Evolutionary conservation across 2,329 filamentous ascomycete species (phyloP), one percentile per base, ranked within the genome.

Genomic region (Rutstroemia sp.): DNA sequence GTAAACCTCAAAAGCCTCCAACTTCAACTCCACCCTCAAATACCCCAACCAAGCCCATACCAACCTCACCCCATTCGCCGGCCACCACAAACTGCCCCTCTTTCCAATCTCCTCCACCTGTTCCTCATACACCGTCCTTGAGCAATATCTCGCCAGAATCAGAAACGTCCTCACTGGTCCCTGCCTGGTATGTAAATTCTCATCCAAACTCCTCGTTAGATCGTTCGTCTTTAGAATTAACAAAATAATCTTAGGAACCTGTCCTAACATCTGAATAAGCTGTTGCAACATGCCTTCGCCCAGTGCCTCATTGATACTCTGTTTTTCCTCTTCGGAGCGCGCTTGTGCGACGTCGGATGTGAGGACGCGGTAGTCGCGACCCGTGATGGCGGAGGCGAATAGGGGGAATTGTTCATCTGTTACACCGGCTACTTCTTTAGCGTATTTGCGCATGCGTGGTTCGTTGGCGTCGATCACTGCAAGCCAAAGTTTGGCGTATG

Each of bases 201-300:
- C 94, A 70, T 99, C 94, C 18, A 99, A 80, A 65, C 87, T 94
- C 62, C 94, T 85, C 16, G 94, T 99, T 41, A 99, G 76, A 73
- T 99, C 94, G 70, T 99, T 99, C 2, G 94, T 99, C 75, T 99
- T 99, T 60, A 99, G 79, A 63, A 99, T 97, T 27, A 99, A 77
- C 12, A 99, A 79, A 54, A 99, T 96, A 62, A 99, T 90, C 46
- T 91, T 79, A 0, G 94, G 94, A 6, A 99, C 92, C 65, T 90
- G 83, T 49, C 90, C 90, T 5, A 99, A 81, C 63, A 99, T 77
- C 63, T 92, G 86, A 7, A 99, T 90, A 6, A 99, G 78, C 66
- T 96, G 87, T 59, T 88, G 88, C 39, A 99, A 78, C 70, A 99
- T 81, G 9, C 92, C 92, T 55, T 96, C 90, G 49, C 91, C 88